A percentile compares a stretch with the other conserved stretches of the same genome.
Conservation (phyloP, 2,329 filamentous ascomycete genomes). For the Cladophialophora immunda region DNA sequence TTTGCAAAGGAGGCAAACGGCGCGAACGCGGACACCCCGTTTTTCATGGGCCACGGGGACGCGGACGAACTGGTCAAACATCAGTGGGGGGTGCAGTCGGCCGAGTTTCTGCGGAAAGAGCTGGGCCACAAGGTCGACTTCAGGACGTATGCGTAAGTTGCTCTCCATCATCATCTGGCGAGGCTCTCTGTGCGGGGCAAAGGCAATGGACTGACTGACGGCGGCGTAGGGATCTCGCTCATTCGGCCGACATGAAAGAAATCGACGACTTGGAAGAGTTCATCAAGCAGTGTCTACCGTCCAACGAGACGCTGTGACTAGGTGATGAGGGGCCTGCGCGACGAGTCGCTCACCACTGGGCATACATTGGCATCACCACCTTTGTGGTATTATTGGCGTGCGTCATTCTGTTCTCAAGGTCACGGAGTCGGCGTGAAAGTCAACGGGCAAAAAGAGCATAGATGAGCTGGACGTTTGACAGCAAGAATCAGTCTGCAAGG, state of each 20-base stretch:
- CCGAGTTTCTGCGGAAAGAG: constrained; percentile 71
- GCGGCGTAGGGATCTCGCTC: constrained; percentile 68
- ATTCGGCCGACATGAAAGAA: constrained; percentile 80
- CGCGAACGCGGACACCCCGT: constrained; percentile 77
- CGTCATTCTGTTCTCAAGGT: constrained; percentile 12
- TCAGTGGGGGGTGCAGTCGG: constrained; percentile 73
- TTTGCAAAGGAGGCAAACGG: constrained; percentile 60
- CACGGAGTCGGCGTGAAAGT: constrained; percentile 21
- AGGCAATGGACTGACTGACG: constrained; percentile 13
- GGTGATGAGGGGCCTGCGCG: constrained; percentile 1
- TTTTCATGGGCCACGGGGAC: constrained; percentile 91
- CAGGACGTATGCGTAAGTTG: constrained; percentile 75
- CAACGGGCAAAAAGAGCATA: constrained; percentile 23
- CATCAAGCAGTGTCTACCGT: constrained; percentile 53
- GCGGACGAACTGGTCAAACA: constrained; percentile 76
- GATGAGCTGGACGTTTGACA: constrained; percentile 10
- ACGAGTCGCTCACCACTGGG: background rate
- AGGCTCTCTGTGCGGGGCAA: background rate
- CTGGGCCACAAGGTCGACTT: constrained; percentile 78
- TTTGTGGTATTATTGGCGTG: constrained; percentile 22
- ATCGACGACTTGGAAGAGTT: constrained; percentile 81
- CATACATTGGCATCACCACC: constrained; percentile 1
- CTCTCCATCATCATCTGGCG: background rate
- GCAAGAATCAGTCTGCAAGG: background rate
- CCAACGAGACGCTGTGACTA: constrained; percentile 32